Conservation (phyloP, 176 grass and related monocot species). For the Eleusine coracana region DNA sequence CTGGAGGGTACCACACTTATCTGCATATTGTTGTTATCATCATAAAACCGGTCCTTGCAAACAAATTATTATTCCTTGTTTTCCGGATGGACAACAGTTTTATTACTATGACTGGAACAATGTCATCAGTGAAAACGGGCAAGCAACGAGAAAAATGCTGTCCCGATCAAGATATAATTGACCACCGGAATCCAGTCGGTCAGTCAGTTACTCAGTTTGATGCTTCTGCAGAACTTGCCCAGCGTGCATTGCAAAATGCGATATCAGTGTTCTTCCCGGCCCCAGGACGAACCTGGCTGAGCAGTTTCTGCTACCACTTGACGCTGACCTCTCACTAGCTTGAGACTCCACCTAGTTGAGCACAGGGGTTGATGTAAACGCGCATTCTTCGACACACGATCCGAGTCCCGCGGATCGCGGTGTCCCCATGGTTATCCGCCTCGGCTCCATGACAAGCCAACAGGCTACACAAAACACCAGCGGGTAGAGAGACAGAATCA, state of each 20-base stretch:
- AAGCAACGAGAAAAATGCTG: background rate
- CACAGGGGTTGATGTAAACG: background rate
- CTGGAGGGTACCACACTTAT: background rate
- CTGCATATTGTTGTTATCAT: background rate
- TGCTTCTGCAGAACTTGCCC: background rate
- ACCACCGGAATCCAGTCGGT: background rate
- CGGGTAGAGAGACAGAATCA: background rate
- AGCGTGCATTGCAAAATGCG: background rate
- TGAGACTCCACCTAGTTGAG: background rate
- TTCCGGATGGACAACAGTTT: background rate
- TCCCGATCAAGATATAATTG: background rate
- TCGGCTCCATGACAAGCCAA: background rate
- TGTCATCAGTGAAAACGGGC: background rate
- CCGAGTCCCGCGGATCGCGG: slow-evolving; percentile 29
- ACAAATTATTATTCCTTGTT: background rate
- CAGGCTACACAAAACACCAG: background rate
- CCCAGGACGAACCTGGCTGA: background rate
- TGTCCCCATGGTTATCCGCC: slow-evolving; percentile 20
- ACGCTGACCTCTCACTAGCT: background rate
- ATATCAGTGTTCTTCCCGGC: too few species aligned
- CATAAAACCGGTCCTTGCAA: background rate
- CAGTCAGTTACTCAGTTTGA: background rate
- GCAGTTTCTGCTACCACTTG: background rate
- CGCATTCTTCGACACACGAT: background rate
- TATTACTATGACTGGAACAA: background rate